Evolutionary conservation across 345 rosid genomes (phyloP), one percentile per base, ranked within the genome.

Genomic region (Acer yangbiense): DNA sequence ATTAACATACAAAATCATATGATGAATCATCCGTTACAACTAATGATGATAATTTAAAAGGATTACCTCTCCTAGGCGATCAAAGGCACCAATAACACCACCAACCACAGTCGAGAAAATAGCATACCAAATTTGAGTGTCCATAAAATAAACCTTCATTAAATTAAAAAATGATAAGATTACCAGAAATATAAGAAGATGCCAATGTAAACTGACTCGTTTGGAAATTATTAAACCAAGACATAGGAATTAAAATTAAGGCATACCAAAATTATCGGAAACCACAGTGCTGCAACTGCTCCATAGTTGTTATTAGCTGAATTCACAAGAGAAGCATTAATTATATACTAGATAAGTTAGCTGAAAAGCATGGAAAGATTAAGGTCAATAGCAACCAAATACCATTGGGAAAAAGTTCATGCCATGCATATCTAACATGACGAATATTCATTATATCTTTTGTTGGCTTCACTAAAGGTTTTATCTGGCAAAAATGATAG

Each of bases 101-200:
- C 99, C 99, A 81, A 82, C 92, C 77, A 92, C 79, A 52, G 99
- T 95, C 66, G 99, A 95, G 84, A 83, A 90, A 73, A 94, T 83
- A 62, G 98, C 77, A 87, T 95, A 95, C 99, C 98, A 95, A 76
- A 95, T 91, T 88, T 95, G 99, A 69, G 96, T 88, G 85, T 95
- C 99, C 98, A 95, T 89, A 68, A 94, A 94, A 77, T 94, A 94
- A 60, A 94, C 90, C 97, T 94, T 88, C 85, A 81, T 61, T 23
- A 69, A 73, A 86, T 44, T 58, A 62, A 29, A 77, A 77, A 68
- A 71, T 65, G 70, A 76, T 41, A 80, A 52, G 66, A 39, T 68
- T 64, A 68, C 69, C 27, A 9, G 62, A 73, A 43, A 62, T 50
- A 66, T 65, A 50, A 43, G 48, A 72, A 54, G 57, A 69, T 46